phyloP scores from a whole-genome alignment of 2,329 filamentous ascomycete genomes.

The Aureobasidium sp. region DNA sequence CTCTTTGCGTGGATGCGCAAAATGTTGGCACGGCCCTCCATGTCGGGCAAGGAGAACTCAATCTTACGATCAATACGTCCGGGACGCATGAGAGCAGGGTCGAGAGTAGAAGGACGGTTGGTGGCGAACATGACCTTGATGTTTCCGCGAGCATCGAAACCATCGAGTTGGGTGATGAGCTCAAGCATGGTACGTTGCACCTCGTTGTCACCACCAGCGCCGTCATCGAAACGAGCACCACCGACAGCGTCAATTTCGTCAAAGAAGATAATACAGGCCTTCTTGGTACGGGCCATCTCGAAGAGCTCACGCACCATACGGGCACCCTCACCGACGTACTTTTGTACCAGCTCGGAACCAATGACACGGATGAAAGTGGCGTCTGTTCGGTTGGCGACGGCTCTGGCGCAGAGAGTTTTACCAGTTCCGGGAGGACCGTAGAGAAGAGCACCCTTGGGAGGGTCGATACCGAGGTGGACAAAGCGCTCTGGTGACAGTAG shows the following conservation, averaged over 20 bases:
- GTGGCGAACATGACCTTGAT: constrained; percentile 99
- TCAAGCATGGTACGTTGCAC: constrained; percentile 98
- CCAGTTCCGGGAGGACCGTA: constrained; percentile 98
- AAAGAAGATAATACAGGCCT: constrained; percentile 99
- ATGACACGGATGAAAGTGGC: constrained; percentile 99
- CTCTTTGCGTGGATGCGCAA: constrained; percentile 98
- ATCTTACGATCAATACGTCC: constrained; percentile 98
- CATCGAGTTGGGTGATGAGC: constrained; percentile 91
- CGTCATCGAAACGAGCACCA: constrained; percentile 92
- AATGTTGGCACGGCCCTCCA: constrained; percentile 95
- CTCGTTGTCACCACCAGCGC: constrained; percentile 93
- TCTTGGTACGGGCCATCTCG: constrained; percentile 99
- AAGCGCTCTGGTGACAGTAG: constrained; percentile 93
- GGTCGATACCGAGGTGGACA: constrained; percentile 97
- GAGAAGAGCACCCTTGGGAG: constrained; percentile 91
- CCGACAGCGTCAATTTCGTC: constrained; percentile 97
- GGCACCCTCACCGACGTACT: constrained; percentile 97
- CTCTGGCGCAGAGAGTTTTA: constrained; percentile 95
- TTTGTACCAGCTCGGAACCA: constrained; percentile 94
- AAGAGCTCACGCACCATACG: constrained; percentile 98
- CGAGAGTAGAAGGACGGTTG: constrained; percentile 89
- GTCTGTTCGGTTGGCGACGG: constrained; percentile 95
- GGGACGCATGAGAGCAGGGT: constrained; percentile 94
- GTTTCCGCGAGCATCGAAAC: constrained; percentile 92
- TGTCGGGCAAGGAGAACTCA: constrained; percentile 93